A percentile compares a stretch with the other conserved stretches of the same genome.
phyloP scores from a whole-genome alignment of 148 eudicot species.

The Camellia lanceoleosa region DNA sequence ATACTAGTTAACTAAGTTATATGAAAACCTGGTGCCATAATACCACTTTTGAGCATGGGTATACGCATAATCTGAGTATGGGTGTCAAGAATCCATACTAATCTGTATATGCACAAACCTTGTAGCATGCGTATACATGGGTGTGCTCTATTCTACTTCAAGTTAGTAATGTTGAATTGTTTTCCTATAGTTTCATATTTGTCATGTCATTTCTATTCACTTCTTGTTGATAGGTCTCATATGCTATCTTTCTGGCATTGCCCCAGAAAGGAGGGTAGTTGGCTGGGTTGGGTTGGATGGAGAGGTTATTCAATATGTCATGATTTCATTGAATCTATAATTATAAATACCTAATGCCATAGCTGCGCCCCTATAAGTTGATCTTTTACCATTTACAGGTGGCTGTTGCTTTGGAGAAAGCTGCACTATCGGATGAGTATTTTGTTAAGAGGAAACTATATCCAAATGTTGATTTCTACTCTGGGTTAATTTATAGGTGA shows the following conservation, averaged over 20 bases:
- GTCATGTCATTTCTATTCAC: background rate
- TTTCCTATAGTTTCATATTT: background rate
- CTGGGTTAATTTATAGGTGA: constrained; percentile 98
- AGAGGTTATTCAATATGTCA: background rate
- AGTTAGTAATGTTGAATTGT: background rate
- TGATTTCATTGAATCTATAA: background rate
- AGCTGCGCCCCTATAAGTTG: background rate
- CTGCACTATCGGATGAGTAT: constrained; percentile 95
- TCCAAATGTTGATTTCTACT: constrained; percentile 98
- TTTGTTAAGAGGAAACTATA: constrained; percentile 90
- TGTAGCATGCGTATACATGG: background rate
- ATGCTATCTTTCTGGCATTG: background rate
- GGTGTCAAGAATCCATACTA: too few relatives aligned
- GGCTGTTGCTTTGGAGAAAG: constrained; percentile 96
- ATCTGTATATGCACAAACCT: background rate
- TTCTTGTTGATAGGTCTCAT: background rate
- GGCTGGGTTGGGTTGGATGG: background rate
- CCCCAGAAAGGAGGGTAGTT: background rate
- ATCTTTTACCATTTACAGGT: constrained; percentile 49
- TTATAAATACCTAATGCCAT: background rate
- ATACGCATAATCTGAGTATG: background rate
- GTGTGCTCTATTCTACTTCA: background rate
- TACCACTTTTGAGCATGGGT: background rate
- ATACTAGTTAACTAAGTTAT: background rate
- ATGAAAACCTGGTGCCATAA: background rate